Percentiles rank a stretch among this genome's conserved stretches.
Evolutionary conservation across 805 yeast species (phyloP).

Genomic region (Debaryomyces tyrocola): DNA sequence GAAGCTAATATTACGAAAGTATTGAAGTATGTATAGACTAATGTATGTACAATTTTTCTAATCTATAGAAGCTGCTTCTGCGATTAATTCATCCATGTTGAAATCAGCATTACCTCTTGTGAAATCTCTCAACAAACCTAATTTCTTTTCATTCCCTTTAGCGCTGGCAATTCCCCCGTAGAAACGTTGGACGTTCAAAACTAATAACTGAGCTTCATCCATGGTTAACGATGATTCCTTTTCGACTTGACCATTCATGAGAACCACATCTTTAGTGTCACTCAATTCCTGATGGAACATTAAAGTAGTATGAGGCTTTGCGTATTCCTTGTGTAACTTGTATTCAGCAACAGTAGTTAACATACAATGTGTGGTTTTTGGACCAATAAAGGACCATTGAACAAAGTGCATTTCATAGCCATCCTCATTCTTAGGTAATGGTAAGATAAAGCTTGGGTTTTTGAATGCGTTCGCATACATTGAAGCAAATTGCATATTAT

Average conservation of each 20-base stretch:
- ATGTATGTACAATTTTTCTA: conserved; percentile 41
- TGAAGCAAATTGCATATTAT: conserved; percentile 56
- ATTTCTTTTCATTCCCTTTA: conserved; percentile 46
- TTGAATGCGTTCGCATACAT: conserved; percentile 65
- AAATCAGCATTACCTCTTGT: conserved; percentile 69
- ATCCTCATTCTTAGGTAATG: conserved; percentile 62
- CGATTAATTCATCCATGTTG: conserved; percentile 62
- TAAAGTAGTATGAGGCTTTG: conserved; percentile 92
- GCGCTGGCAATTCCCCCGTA: conserved; percentile 63
- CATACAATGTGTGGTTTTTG: conserved; percentile 81
- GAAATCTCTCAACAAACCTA: conserved; percentile 62
- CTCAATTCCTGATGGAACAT: conserved; percentile 80
- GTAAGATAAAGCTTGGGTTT: conserved; percentile 85
- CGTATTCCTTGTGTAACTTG: conserved; percentile 85
- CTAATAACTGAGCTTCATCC: conserved; percentile 75
- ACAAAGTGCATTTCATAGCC: conserved; percentile 84
- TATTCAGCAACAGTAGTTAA: conserved; percentile 90
- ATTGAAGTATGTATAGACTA: too few species aligned
- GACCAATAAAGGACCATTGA: conserved; percentile 91
- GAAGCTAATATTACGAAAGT: conserved; percentile 3
- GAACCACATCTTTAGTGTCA: conserved; percentile 57
- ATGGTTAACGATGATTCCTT: conserved; percentile 63
- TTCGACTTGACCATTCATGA: conserved; percentile 88
- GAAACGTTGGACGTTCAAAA: conserved; percentile 76
- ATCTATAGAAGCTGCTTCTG: conserved; percentile 60